These are phyloP conservation scores for Trichoderma sp. DNA, from an alignment of 2,329 filamentous ascomycete genomes.

Conservation along the genomic window DNA sequence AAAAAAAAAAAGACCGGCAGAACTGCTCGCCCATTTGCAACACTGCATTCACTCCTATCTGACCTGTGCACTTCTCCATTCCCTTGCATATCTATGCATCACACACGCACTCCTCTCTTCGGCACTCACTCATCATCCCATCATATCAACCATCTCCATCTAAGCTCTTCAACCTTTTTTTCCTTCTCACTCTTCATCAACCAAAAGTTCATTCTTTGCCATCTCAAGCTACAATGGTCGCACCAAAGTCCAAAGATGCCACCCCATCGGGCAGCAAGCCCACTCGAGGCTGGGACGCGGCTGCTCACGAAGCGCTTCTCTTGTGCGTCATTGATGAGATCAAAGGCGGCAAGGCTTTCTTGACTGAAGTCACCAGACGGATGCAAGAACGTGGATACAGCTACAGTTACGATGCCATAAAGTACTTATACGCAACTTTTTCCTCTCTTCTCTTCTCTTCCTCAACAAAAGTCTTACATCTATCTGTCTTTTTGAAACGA, in stretches of 20 bases:
- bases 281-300: conserved; percentile 40
- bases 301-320: conserved; percentile 44
- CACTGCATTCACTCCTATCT: neutral
- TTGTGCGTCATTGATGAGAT: conserved; percentile 40
- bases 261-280: conserved; percentile 29
- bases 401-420: conserved; percentile 44
- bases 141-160: neutral
- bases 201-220: neutral
- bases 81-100: neutral
- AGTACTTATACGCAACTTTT: conserved; percentile 35
- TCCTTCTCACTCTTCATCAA: neutral
- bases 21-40: neutral
- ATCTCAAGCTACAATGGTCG: conserved; percentile 19
- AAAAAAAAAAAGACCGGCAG: neutral
- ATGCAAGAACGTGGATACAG: conserved; percentile 41
- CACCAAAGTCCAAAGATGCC: neutral
- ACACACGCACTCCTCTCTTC: neutral
- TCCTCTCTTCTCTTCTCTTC: neutral
- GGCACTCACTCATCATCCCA: neutral
- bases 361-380: conserved; percentile 37
- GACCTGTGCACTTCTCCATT: neutral
- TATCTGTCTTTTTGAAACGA: neutral
- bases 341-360: conserved; percentile 39
- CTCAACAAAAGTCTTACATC: conserved; percentile 21
- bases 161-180: neutral